phyloP scores from a whole-genome alignment of 768 basidiomycete genomes.

The Boletus rubescentipes region DNA sequence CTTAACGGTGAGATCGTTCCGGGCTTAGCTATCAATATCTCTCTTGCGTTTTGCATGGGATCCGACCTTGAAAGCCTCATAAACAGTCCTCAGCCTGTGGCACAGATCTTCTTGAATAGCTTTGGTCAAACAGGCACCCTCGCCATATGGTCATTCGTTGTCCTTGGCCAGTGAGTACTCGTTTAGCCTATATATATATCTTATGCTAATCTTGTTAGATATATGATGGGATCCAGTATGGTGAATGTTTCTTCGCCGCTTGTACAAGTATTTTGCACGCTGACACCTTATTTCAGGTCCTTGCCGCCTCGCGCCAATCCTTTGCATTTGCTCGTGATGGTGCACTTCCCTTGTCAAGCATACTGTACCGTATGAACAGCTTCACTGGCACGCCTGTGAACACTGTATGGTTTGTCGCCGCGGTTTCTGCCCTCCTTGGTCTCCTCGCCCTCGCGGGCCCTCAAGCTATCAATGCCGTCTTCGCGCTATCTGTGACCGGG shows the following conservation, averaged over 20 bases:
- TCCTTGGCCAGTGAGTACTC: conserved; percentile 42
- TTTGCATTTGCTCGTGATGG: too few species aligned
- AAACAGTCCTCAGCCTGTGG: conserved; percentile 44
- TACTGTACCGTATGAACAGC: conserved; percentile 52
- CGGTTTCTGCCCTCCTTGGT: conserved; percentile 43
- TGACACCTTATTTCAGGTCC: conserved; percentile 31
- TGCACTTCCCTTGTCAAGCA: conserved; percentile 48
- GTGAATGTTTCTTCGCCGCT: conserved; percentile 18
- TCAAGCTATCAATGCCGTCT: conserved; percentile 56
- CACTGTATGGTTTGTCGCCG: conserved; percentile 52
- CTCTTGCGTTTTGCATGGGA: conserved; percentile 59
- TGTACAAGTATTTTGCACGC: not conserved
- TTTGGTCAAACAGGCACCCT: conserved; percentile 45
- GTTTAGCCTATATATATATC: not conserved
- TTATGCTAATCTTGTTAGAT: conserved; percentile 23
- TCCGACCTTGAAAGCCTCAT: conserved; percentile 42
- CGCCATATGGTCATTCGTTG: conserved; percentile 52
- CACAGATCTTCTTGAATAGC: conserved; percentile 40
- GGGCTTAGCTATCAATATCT: conserved; percentile 44
- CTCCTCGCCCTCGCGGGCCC: conserved; percentile 54
- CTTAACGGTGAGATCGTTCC: not conserved
- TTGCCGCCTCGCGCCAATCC: conserved; percentile 44
- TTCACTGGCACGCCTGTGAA: conserved; percentile 55
- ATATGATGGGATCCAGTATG: conserved; percentile 53
- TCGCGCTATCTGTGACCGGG: conserved; percentile 46